phyloP scores from a whole-genome alignment of 306 rosid genomes.

The Ceratonia siliqua region DNA sequence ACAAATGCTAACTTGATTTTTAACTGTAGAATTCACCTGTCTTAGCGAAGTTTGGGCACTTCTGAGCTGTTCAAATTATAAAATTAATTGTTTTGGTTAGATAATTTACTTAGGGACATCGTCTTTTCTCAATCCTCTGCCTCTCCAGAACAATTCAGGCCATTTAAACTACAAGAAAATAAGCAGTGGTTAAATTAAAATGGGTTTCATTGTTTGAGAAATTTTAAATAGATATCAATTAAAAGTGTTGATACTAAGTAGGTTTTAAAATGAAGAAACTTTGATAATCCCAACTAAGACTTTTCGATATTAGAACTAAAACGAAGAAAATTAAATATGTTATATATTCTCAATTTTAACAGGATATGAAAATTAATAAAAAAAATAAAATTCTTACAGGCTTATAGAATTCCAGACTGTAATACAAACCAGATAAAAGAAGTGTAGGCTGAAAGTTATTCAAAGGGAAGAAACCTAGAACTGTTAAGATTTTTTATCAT shows the following conservation, averaged over 20 bases:
- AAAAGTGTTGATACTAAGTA: neutral
- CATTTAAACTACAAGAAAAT: neutral
- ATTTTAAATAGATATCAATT: slow-evolving; percentile 2
- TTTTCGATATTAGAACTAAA: neutral
- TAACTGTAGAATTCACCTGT: neutral
- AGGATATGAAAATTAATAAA: neutral
- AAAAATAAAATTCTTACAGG: neutral
- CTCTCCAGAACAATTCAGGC: neutral
- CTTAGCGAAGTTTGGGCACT: neutral
- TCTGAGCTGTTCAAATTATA: neutral
- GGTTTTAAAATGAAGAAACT: neutral
- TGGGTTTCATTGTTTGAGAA: neutral
- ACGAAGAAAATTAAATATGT: neutral
- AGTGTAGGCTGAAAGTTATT: neutral
- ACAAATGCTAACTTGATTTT: neutral
- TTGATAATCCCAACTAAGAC: neutral
- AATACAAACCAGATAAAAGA: neutral
- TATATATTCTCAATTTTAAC: neutral
- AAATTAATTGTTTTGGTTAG: neutral
- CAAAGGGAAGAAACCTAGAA: neutral
- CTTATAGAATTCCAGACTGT: neutral
- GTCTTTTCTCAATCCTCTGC: neutral
- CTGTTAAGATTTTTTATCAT: neutral
- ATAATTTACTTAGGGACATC: neutral
- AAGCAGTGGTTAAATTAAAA: neutral